Conservation (phyloP, 805 yeast genomes). For the Candida silvatica region DNA sequence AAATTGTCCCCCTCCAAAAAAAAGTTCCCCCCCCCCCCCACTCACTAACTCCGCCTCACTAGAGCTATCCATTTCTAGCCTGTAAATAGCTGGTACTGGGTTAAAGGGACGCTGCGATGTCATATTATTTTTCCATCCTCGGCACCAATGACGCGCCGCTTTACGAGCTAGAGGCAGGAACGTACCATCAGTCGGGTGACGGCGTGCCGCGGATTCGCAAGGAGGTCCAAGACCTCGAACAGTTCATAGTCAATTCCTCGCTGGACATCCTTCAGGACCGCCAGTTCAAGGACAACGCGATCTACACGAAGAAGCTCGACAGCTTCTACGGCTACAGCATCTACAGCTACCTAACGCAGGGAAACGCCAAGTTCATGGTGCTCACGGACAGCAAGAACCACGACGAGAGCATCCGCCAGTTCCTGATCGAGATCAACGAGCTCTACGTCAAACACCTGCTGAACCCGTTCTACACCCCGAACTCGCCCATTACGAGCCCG, state of each 20-base stretch:
- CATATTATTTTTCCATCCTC: conserved; percentile 82
- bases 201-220: conserved; percentile 59
- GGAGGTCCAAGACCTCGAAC: conserved; percentile 71
- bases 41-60: no score
- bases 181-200: conserved; percentile 57
- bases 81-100: no score
- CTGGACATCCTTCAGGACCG: conserved; percentile 85
- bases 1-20: no score
- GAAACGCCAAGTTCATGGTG: conserved; percentile 74
- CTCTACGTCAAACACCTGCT: conserved; percentile 76
- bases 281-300: conserved; percentile 65
- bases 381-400: conserved; percentile 47
- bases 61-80: no score
- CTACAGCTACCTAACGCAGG: conserved; percentile 83
- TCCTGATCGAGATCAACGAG: conserved; percentile 80
- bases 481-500: conserved; percentile 65
- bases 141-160: conserved; percentile 83
- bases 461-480: conserved; percentile 78
- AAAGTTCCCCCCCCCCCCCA: no score
- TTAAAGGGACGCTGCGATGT: no score
- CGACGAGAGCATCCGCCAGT: conserved; percentile 74
- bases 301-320: conserved; percentile 74
- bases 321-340: conserved; percentile 74
- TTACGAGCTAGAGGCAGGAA: conserved; percentile 80
- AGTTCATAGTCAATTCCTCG: conserved; percentile 83